Conservation (phyloP, 2,329 filamentous ascomycete species). For the Aspergillus aculeatus region DNA sequence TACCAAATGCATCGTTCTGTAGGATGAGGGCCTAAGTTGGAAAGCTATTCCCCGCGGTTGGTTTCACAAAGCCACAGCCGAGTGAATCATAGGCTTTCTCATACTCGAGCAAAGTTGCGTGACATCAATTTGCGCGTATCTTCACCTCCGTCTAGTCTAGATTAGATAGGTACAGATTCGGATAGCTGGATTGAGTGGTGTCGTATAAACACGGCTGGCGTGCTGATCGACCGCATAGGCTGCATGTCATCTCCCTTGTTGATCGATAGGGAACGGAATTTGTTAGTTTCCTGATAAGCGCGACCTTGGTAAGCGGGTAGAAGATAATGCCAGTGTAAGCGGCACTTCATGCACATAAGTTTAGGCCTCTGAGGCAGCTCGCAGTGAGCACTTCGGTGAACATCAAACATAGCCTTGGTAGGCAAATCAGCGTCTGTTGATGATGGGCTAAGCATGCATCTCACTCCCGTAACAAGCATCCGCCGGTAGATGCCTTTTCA, state of each 20-base stretch:
- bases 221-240: constrained; percentile 12
- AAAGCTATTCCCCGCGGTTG: neutral
- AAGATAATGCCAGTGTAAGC: neutral
- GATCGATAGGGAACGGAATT: neutral
- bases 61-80: neutral
- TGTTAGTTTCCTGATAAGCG: neutral
- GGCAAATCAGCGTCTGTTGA: too few species aligned
- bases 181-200: neutral
- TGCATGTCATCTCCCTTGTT: constrained; percentile 16
- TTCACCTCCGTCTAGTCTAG: neutral
- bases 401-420: too few species aligned
- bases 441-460: too few species aligned
- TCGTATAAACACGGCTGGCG: neutral
- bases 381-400: too few species aligned
- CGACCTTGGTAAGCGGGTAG: neutral
- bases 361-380: neutral
- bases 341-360: neutral
- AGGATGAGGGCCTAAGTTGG: neutral
- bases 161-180: neutral
- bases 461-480: too few species aligned
- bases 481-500: too few species aligned
- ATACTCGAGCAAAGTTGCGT: neutral
- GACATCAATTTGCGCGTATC: neutral
- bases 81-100: neutral
- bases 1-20: neutral